Conservation (phyloP, 2,329 filamentous ascomycete species). For the Fusarium falciforme region DNA sequence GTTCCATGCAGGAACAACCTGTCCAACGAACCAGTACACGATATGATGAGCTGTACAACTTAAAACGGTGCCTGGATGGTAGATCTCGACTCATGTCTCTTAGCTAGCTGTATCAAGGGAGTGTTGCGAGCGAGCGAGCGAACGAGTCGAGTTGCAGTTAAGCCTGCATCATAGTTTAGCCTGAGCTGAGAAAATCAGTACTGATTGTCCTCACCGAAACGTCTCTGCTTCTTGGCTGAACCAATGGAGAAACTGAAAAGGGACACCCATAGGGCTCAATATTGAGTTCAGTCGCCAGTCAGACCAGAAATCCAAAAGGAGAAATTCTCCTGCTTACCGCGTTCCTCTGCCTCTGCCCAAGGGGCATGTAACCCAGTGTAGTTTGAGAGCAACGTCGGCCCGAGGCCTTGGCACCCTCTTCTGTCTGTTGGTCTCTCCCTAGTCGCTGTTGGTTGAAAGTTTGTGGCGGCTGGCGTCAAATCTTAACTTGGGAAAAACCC, state of each 20-base stretch:
- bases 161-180: neutral
- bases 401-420: constrained; percentile 34
- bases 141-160: neutral
- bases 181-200: neutral
- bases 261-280: constrained; percentile 21
- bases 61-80: neutral
- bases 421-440: constrained; percentile 13
- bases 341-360: constrained; percentile 1
- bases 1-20: neutral
- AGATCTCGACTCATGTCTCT: neutral
- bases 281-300: constrained; percentile 21
- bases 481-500: constrained; percentile 26
- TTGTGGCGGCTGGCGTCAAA: constrained; percentile 40
- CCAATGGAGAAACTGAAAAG: constrained; percentile 18
- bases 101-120: neutral
- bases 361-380: constrained; percentile 11
- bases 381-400: constrained; percentile 30
- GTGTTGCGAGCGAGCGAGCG: neutral
- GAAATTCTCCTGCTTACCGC: neutral
- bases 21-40: neutral
- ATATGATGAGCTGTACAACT: neutral
- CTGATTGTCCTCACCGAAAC: neutral
- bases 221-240: constrained; percentile 14
- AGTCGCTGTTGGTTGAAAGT: constrained; percentile 19
- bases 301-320: neutral